Base-by-base conservation (phyloP, 2,329 filamentous ascomycete species). In the Ophiosphaerella herpotricha region DNA sequence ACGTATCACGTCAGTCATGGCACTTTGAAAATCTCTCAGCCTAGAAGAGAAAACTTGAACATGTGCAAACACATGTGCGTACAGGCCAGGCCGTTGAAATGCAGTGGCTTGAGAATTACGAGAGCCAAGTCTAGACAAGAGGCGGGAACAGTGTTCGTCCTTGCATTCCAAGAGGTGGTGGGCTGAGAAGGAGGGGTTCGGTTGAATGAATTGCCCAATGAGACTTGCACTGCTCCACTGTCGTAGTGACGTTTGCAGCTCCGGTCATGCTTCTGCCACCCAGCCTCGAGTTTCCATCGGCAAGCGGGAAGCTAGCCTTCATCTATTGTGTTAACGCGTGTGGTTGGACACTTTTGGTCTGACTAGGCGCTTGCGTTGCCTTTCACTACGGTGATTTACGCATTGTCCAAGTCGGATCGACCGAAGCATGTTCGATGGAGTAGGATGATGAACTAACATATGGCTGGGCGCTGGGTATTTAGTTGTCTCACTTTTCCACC, bases 301-400 rank as follows among this genome's bases (percentile, higher is more conserved):
- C 56, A 62, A 49, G 54, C 59, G 53, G 58, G 50, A 41, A 46
- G 42, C 62, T 65, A 64, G 45, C 41, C 48, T 29, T 39, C 53
- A 57, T 43, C 48, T 47, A 47, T 55, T 54, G 45, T 56, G 57
- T 67, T 68, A 59, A 66, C 61, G 63, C 64, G 61, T 61, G 59
- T 57, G 65, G 53, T 50, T 51, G 63, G 66, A 63, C 60, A 43
- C 29, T 53, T 31, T 32, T 43, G 48, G 54, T 54, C 57, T 56
- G 55, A 61, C 55, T 60, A 50, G 49, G 54, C 54, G 45, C 44
- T 50, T 48, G 46, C 42, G 42, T 46, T 48, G 42, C 45, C 51
- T 53, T 58, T 53, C 52, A 60, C 54, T 61, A 53, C 50, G 54
- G 55, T 48, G 39, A 46, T 50, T 46, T 39, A 48, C 50, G 43